Conservation (phyloP, 108 stramenopile species). For the Cyclostephanos invisitatus region DNA sequence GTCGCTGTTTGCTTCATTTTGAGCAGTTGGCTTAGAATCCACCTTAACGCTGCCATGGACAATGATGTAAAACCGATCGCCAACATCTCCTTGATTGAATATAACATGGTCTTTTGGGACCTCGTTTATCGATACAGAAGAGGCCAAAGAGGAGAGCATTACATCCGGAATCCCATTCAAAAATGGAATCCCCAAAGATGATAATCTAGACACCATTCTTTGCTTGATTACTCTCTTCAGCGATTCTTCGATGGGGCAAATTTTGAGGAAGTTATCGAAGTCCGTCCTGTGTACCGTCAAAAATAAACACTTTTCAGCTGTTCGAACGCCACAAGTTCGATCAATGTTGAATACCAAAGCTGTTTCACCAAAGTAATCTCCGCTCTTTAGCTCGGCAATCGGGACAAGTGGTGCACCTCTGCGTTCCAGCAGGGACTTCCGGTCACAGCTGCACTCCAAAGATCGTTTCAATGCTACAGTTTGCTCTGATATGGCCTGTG, state of each 20-base stretch:
- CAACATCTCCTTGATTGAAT: constrained; percentile 53
- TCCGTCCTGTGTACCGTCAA: constrained; percentile 50
- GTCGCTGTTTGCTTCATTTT: neutral
- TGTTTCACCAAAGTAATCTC: constrained; percentile 70
- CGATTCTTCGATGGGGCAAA: constrained; percentile 47
- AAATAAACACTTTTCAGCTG: constrained; percentile 51
- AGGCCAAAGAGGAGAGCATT: constrained; percentile 34
- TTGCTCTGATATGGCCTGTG: constrained; percentile 16
- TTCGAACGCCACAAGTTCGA: constrained; percentile 52
- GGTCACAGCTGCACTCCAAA: constrained; percentile 38
- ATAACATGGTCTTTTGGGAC: constrained; percentile 44
- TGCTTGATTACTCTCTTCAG: constrained; percentile 48
- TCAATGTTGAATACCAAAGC: constrained; percentile 61
- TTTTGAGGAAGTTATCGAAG: constrained; percentile 51
- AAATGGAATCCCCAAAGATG: constrained; percentile 56
- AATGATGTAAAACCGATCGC: constrained; percentile 57
- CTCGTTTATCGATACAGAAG: constrained; percentile 44
- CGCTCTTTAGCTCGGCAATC: constrained; percentile 47
- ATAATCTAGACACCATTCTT: constrained; percentile 54
- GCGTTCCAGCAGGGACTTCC: constrained; percentile 10
- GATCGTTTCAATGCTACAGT: constrained; percentile 40
- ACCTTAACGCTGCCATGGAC: constrained; percentile 53
- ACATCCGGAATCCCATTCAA: constrained; percentile 48
- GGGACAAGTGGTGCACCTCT: constrained; percentile 18
- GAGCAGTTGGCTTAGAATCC: constrained; percentile 14